A percentile compares a stretch with the other conserved stretches of the same genome.
These are phyloP conservation scores for Beauveria bassiana DNA, from an alignment of 2,329 filamentous ascomycete genomes.

Conservation along the genomic window DNA sequence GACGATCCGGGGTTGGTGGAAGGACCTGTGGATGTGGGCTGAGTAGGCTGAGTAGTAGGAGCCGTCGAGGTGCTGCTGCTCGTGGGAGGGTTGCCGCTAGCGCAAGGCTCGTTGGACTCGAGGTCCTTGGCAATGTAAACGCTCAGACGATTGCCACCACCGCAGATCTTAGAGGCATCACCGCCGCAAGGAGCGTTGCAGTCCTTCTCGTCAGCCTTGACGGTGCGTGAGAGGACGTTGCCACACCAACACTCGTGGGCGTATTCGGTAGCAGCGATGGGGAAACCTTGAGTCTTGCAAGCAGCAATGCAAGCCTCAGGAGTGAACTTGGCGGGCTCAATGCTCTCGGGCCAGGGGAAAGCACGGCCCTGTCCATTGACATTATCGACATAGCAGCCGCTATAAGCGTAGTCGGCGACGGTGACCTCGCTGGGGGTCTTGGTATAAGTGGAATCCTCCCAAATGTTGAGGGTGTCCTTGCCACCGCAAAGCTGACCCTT, in stretches of 20 bases:
- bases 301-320: slow-evolving; percentile 34
- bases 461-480: slow-evolving; percentile 38
- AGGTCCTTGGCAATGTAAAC: slow-evolving; percentile 42
- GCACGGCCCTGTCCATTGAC: slow-evolving; percentile 31
- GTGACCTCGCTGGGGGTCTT: slow-evolving; percentile 36
- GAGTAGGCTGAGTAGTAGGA: slow-evolving; percentile 6
- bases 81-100: slow-evolving; percentile 22
- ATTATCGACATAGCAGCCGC: slow-evolving; percentile 54
- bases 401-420: slow-evolving; percentile 45
- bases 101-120: slow-evolving; percentile 43
- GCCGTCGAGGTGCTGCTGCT: slow-evolving; percentile 13
- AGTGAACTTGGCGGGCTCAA: slow-evolving; percentile 31
- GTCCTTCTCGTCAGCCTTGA: slow-evolving; percentile 25
- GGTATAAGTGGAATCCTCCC: slow-evolving; percentile 40
- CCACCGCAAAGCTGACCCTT: slow-evolving; percentile 39
- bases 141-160: slow-evolving; percentile 34
- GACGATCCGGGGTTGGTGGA: background rate
- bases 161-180: slow-evolving; percentile 33
- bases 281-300: slow-evolving; percentile 36
- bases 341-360: slow-evolving; percentile 34
- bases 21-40: background rate
- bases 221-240: slow-evolving; percentile 43
- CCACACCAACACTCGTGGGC: slow-evolving; percentile 43
- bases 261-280: slow-evolving; percentile 41
- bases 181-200: slow-evolving; percentile 48